Evolutionary conservation across 371 early-diverging fungal genomes (phyloP), one percentile per base, ranked within the genome.

Genomic region (Mortierella sp.): DNA sequence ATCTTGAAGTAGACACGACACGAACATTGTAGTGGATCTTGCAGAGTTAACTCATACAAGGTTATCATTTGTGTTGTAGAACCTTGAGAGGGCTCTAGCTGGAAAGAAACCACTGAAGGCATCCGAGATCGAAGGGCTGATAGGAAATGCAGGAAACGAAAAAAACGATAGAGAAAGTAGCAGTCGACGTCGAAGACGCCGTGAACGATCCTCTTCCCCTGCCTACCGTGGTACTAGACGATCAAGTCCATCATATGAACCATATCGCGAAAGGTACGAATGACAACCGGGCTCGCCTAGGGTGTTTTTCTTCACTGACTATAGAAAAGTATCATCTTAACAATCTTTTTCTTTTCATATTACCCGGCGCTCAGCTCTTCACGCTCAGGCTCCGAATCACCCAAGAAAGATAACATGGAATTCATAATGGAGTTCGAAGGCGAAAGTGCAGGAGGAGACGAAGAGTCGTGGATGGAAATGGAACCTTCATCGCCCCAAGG

Each of bases 91-190:
- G 12, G 48, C 69, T 8, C 46, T 74, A 30, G 65, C 61, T 19
- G 74, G 74, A 24, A 68, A 68, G 46, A 74, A 68, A 46, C 74
- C 74, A 0, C 23, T 74, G 12, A 74, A 74, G 47, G 27, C 60
- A 23, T 56, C 65, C 14, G 69, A 68, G 38, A 73, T 73, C 26
- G 67, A 67, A 12, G 64, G 46, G 7, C 38, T 67, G 27, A 34
- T 43, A 3, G 21, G 26, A 4, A 13, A 26, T 10, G 31, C 42
- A 0, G 34, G 18, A 49, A 42, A 49, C 10, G 13, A 52, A 3
- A 38, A 39, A 12, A 34, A 38, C 13, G 13, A 23, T 2, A 39
- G 39, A 18, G n/a, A 45, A 13, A 38, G n/a, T 18, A 16, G 47
- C 16, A 54, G 14, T 24, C 46, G 48, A 23, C 65, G 61, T n/a